A percentile compares a stretch with the other conserved stretches of the same genome.
Conservation (phyloP, 2,329 filamentous ascomycete genomes). For the Colletotrichum chrysophilum region DNA sequence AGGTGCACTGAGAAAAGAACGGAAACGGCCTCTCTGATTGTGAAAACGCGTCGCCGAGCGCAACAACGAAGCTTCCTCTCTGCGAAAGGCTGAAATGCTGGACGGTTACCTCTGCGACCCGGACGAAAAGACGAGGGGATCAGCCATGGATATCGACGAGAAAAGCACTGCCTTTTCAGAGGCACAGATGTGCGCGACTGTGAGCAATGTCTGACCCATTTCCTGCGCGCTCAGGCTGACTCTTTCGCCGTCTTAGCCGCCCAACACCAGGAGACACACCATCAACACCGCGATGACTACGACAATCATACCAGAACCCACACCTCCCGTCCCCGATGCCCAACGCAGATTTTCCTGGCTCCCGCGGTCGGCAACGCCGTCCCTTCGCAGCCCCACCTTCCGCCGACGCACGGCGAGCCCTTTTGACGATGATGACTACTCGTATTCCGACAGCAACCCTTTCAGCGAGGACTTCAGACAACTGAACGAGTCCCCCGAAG, state of each 20-base stretch:
- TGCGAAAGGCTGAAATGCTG: background rate
- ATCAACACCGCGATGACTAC: conserved; percentile 16
- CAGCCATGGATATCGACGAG: conserved; percentile 15
- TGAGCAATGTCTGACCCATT: background rate
- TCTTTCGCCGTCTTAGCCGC: background rate
- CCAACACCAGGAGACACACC: background rate
- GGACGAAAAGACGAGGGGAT: background rate
- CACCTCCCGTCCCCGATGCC: background rate
- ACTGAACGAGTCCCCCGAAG: background rate
- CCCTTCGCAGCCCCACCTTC: conserved; percentile 10
- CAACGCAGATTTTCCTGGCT: conserved; percentile 13
- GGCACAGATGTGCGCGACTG: conserved; percentile 9
- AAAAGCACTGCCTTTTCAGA: conserved; percentile 16
- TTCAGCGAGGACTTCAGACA: conserved; percentile 15
- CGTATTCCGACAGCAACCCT: conserved; percentile 11
- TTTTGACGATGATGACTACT: conserved; percentile 9
- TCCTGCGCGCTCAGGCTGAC: background rate
- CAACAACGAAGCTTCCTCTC: background rate
- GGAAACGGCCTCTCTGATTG: background rate
- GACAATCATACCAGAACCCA: conserved; percentile 11
- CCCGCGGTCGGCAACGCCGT: conserved; percentile 8
- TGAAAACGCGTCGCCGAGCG: background rate
- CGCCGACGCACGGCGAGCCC: conserved; percentile 8
- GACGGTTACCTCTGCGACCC: background rate
- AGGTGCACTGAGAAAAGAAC: background rate